Conservation (phyloP, 179 eudicot species). For the Beta macrorhiza region DNA sequence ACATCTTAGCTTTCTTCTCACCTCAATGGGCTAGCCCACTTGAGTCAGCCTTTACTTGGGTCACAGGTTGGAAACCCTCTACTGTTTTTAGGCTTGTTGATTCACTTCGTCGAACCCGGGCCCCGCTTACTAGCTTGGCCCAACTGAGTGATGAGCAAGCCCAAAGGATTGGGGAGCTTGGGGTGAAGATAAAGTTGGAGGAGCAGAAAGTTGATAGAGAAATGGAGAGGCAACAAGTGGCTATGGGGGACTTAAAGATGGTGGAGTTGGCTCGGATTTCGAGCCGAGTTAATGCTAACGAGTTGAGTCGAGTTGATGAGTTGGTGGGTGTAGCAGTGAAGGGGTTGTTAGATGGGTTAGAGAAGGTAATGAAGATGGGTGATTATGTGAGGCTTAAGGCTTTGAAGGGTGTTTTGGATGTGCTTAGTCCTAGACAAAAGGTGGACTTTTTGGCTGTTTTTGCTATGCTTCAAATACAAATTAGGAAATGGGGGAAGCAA, state of each 20-base stretch:
- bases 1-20: slow-evolving; percentile 53
- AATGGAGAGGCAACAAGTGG: slow-evolving; percentile 66
- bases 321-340: slow-evolving; percentile 44
- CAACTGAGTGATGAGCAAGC: slow-evolving; percentile 53
- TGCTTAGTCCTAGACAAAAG: slow-evolving; percentile 47
- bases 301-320: slow-evolving; percentile 21
- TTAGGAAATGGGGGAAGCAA: slow-evolving; percentile 45
- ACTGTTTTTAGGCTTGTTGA: slow-evolving; percentile 46
- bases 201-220: slow-evolving; percentile 69
- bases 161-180: slow-evolving; percentile 36
- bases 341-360: slow-evolving; percentile 45
- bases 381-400: slow-evolving; percentile 69
- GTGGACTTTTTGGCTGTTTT: slow-evolving; percentile 66
- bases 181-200: slow-evolving; percentile 47
- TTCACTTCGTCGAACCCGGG: slow-evolving; percentile 31
- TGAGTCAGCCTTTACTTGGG: slow-evolving; percentile 55
- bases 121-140: slow-evolving; percentile 35
- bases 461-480: slow-evolving; percentile 51
- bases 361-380: slow-evolving; percentile 61
- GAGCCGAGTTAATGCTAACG: slow-evolving; percentile 13
- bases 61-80: slow-evolving; percentile 87
- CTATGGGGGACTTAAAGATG: slow-evolving; percentile 45
- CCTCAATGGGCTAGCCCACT: slow-evolving; percentile 60
- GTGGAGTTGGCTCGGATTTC: slow-evolving; percentile 41
- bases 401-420: slow-evolving; percentile 61